A percentile compares a stretch with the other conserved stretches of the same genome.
Conservation (phyloP, 345 rosid genomes). For the Corchorus capsularis region DNA sequence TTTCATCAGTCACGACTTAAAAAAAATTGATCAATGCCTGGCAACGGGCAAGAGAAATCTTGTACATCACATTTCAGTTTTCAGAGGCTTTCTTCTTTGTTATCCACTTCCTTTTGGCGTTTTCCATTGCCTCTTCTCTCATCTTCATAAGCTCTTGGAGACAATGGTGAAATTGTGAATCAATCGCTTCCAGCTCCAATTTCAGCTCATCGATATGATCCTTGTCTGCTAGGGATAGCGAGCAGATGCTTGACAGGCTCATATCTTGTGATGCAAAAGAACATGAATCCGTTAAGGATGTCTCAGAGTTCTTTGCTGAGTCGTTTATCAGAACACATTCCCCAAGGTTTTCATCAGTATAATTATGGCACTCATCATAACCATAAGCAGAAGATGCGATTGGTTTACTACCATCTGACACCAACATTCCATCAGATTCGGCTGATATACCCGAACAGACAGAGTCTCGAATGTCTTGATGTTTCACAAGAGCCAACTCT, state of each 20-base stretch:
- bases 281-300: slow-evolving; percentile 41
- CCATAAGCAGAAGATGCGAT: slow-evolving; percentile 32
- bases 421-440: slow-evolving; percentile 39
- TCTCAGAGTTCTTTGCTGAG: slow-evolving; percentile 33
- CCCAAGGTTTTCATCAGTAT: slow-evolving; percentile 7
- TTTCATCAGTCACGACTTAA: not conserved
- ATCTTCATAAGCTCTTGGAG: slow-evolving; percentile 59
- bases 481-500: slow-evolving; percentile 15
- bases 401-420: slow-evolving; percentile 29
- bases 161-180: slow-evolving; percentile 54
- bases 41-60: not conserved
- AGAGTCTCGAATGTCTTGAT: slow-evolving; percentile 37
- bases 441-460: slow-evolving; percentile 51
- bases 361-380: slow-evolving; percentile 21
- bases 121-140: slow-evolving; percentile 68
- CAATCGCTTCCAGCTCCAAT: slow-evolving; percentile 55
- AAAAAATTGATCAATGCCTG: not conserved
- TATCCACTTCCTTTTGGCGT: slow-evolving; percentile 64
- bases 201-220: slow-evolving; percentile 48
- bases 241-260: slow-evolving; percentile 38
- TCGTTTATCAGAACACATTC: slow-evolving; percentile 30
- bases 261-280: slow-evolving; percentile 42
- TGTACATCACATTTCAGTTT: slow-evolving; percentile 27
- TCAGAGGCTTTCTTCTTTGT: slow-evolving; percentile 43
- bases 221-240: slow-evolving; percentile 39